These are phyloP conservation scores for Botrytis pseudocinerea DNA, from an alignment of 2,329 filamentous ascomycete genomes.

Conservation along the genomic window DNA sequence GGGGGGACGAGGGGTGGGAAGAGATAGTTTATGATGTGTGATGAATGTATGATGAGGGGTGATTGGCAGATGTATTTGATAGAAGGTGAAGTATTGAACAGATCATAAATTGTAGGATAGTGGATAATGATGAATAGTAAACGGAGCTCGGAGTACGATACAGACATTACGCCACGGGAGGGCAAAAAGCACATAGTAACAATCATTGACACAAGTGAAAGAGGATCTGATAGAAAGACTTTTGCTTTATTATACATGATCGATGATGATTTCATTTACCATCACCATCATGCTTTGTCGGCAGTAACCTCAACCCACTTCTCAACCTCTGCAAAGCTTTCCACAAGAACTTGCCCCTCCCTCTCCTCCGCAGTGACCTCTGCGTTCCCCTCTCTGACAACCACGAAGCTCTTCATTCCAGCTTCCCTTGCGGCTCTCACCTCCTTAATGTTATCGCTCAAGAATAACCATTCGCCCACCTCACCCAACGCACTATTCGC, in stretches of 20 bases:
- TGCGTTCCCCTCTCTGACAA: conserved; percentile 70
- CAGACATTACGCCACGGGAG: background rate
- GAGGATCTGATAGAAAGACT: background rate
- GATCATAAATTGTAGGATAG: background rate
- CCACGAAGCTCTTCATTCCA: conserved; percentile 63
- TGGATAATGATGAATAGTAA: background rate
- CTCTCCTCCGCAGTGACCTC: conserved; percentile 54
- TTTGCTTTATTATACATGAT: background rate
- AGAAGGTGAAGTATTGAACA: background rate
- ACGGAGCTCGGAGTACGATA: background rate
- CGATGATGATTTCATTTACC: background rate
- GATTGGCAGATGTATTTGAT: background rate
- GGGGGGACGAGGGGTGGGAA: background rate
- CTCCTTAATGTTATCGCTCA: conserved; percentile 77
- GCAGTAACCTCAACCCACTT: background rate
- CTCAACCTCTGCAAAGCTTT: conserved; percentile 35
- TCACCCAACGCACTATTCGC: conserved; percentile 44
- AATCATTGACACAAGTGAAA: background rate
- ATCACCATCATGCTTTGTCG: background rate
- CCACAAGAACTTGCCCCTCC: conserved; percentile 34
- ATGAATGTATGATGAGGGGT: background rate
- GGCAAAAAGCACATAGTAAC: background rate
- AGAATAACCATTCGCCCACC: conserved; percentile 65
- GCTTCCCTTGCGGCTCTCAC: conserved; percentile 61
- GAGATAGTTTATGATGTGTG: background rate